Evolutionary conservation across 140 eudicot species (phyloP), one percentile per base, ranked within the genome.

Genomic region (Stevia rebaudiana): DNA sequence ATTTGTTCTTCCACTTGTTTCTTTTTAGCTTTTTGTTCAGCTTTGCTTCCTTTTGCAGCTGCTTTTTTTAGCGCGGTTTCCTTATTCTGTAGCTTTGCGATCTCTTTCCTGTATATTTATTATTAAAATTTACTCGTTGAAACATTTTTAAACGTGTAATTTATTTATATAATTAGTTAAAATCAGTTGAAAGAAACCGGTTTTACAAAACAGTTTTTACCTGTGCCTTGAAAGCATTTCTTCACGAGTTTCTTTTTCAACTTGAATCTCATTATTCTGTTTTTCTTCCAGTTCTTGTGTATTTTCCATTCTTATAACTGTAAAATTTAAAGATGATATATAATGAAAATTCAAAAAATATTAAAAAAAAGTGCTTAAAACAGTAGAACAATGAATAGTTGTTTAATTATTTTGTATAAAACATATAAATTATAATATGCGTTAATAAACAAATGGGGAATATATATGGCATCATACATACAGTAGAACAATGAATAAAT

Each of bases 201-300:
- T 62, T 16, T 52, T 43, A 18, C 24, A 3, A 13, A 36, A 51
- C 11, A 55, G 49, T 42, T 35, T n/a, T 57, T 58, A 92, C 98
- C 98, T 83, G 74, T 92, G 98, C 76, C 96, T 86, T 40, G 95
- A 77, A 71, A 92, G 98, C 96, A 92, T 85, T 78, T 85, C 98
- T 65, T 88, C 95, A 8, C 81, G 92, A 43, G 92, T 85, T 85
- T 88, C 98, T 58, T 67, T 82, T 61, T 61, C 77, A 61, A 75
- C 82, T 17, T 80, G 61, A 17, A 67, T 61, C 59, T 78, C 95
- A 53, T 81, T 74, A 25, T 75, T 64, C 47, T 67, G 73, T 28
- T 30, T 67, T 13, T 75, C 86, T 68, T 59, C 82, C 8, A 61
- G 61, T 47, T 80, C 83, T 69, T 62, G 78, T 8, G 59, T 61